phyloP scores from a whole-genome alignment of 1,284 basidiomycete species.

The Pholiota adiposa region DNA sequence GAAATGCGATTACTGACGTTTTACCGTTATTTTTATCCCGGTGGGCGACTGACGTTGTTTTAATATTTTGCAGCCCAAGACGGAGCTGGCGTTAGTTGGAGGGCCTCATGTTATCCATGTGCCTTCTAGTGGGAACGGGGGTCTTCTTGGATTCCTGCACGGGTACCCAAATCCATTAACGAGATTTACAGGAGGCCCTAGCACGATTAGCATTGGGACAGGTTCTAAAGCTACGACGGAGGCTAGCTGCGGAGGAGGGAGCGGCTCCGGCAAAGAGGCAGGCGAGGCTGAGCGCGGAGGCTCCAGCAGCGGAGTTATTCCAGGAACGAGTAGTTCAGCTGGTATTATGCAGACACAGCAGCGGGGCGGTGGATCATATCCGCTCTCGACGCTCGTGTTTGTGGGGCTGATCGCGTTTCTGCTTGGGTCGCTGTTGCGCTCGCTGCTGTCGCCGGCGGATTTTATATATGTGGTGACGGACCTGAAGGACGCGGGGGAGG shows the following conservation, averaged over 20 bases:
- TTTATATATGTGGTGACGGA: constrained; percentile 82
- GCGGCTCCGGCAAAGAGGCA: constrained; percentile 5
- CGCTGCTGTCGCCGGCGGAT: constrained; percentile 87
- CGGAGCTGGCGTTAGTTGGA: constrained; percentile 21
- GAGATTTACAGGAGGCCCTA: constrained; percentile 33
- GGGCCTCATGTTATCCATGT: constrained; percentile 27
- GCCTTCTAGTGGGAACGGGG: constrained; percentile 29
- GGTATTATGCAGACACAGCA: constrained; percentile 5
- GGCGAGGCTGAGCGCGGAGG: neutral
- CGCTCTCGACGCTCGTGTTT: constrained; percentile 70
- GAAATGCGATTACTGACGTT: constrained; percentile 16
- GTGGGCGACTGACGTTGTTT: constrained; percentile 5
- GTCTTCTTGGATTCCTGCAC: constrained; percentile 44
- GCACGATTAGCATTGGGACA: constrained; percentile 2
- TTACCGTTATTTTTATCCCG: constrained; percentile 11
- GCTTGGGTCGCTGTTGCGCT: constrained; percentile 87
- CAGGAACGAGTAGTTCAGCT: neutral
- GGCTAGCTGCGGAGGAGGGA: constrained; percentile 4
- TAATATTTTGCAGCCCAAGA: constrained; percentile 21
- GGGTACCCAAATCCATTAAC: constrained; percentile 40
- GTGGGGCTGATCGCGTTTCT: constrained; percentile 89
- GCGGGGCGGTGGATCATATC: constrained; percentile 26
- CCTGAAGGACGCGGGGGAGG: constrained; percentile 51
- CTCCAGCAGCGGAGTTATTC: neutral
- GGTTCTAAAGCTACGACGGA: neutral